Conservation (phyloP, 345 rosid species). For the Citrus trifoliata region DNA sequence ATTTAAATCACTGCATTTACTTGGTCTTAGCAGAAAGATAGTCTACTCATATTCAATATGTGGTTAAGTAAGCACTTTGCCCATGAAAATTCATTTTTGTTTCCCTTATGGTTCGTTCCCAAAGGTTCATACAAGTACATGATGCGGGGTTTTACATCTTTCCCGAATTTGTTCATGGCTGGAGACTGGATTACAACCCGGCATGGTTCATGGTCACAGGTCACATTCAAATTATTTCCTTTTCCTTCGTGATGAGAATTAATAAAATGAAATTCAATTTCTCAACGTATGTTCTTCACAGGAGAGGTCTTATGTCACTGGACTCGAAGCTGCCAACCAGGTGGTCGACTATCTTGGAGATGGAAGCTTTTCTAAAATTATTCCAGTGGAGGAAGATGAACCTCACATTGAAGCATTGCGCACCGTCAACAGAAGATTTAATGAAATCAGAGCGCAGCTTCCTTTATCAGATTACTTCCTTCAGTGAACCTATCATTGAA, state of each 20-base stretch:
- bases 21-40: too few relatives aligned
- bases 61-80: too few relatives aligned
- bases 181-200: constrained; percentile 62
- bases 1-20: too few relatives aligned
- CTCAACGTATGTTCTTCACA: neutral
- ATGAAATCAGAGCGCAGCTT: constrained; percentile 35
- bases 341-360: constrained; percentile 44
- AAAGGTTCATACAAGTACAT: constrained; percentile 60
- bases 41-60: too few relatives aligned
- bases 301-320: constrained; percentile 56
- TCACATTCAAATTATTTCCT: neutral
- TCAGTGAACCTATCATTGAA: constrained; percentile 3
- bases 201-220: constrained; percentile 73
- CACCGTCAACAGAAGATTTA: constrained; percentile 40
- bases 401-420: constrained; percentile 48
- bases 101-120: neutral
- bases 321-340: constrained; percentile 51
- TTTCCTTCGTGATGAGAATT: neutral
- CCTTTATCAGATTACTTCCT: constrained; percentile 40
- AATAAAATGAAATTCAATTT: neutral
- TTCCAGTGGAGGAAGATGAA: constrained; percentile 57
- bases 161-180: constrained; percentile 63
- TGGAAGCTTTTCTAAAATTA: constrained; percentile 47
- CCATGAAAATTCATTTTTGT: neutral
- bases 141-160: constrained; percentile 54